Percentiles rank a stretch among this genome's conserved stretches.
Evolutionary conservation across 2,329 filamentous ascomycete genomes (phyloP).

Genomic region (Aureobasidium vineae): DNA sequence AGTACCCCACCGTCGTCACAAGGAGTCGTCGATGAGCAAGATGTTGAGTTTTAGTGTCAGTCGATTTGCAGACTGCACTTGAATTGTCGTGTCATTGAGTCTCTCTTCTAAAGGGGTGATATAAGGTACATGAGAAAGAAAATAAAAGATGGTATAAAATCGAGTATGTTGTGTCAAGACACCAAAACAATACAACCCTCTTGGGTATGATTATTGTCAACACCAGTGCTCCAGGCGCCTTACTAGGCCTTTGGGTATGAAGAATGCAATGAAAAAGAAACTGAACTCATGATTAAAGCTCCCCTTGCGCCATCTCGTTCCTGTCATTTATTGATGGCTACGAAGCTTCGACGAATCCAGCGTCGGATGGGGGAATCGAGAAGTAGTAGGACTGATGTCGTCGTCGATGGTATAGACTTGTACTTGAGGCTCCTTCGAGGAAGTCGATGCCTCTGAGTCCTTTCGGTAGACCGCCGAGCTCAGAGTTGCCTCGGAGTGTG

Average conservation of each 20-base stretch:
- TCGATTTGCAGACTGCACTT: background rate
- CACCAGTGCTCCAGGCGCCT: constrained; percentile 19
- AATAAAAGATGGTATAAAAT: constrained; percentile 1
- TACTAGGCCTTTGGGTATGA: constrained; percentile 21
- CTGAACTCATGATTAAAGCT: constrained; percentile 9
- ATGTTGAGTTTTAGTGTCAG: constrained; percentile 7
- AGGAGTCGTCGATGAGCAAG: constrained; percentile 1
- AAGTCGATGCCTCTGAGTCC: constrained; percentile 18
- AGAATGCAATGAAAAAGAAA: constrained; percentile 17
- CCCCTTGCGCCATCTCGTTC: constrained; percentile 7
- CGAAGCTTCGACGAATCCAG: constrained; percentile 23
- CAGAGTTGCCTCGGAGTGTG: constrained; percentile 15
- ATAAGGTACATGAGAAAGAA: constrained; percentile 15
- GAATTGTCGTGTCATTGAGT: constrained; percentile 5
- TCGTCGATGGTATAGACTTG: constrained; percentile 21
- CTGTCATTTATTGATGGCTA: constrained; percentile 14
- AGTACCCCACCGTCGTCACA: constrained; percentile 17
- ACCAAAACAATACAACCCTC: background rate
- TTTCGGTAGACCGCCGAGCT: constrained; percentile 14
- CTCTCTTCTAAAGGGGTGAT: background rate
- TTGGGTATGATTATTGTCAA: constrained; percentile 4
- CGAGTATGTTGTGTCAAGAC: constrained; percentile 1
- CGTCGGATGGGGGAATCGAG: constrained; percentile 6
- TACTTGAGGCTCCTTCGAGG: constrained; percentile 20
- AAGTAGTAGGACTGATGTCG: constrained; percentile 6